Evolutionary conservation across 371 early-diverging fungal species (phyloP).

Genomic region (Mucor velutinosus): DNA sequence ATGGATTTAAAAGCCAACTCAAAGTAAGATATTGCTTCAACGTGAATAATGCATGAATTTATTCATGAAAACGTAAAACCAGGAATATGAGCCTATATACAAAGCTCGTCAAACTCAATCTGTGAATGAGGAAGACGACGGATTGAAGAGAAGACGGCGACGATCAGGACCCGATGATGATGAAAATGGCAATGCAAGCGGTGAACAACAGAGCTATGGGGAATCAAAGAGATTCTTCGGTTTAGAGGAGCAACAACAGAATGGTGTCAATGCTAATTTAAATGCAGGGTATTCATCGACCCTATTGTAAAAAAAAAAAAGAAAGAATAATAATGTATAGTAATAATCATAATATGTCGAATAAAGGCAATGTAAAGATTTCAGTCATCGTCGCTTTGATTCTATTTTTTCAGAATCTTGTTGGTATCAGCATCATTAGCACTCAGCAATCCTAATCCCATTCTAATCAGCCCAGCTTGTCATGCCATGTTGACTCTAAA

Average conservation of each 20-base stretch:
- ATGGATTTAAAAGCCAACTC: slow-evolving; percentile 79
- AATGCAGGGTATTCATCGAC: slow-evolving; percentile 23
- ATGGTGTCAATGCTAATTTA: slow-evolving; percentile 11
- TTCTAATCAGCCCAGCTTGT: not conserved
- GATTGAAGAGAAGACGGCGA: slow-evolving; percentile 52
- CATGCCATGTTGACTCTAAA: not conserved
- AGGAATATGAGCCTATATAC: slow-evolving; percentile 85
- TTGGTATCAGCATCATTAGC: not conserved
- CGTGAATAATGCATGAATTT: not conserved
- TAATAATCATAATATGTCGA: not conserved
- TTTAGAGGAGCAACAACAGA: slow-evolving; percentile 12
- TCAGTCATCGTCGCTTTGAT: not conserved
- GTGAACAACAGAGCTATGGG: not conserved
- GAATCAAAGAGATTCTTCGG: slow-evolving; percentile 20
- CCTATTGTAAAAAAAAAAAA: slow-evolving; percentile 2
- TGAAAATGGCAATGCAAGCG: slow-evolving; percentile 21
- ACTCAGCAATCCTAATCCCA: not conserved
- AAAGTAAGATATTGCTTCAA: slow-evolving; percentile 48
- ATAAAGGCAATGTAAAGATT: not conserved
- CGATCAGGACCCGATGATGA: slow-evolving; percentile 60
- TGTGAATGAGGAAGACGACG: slow-evolving; percentile 25
- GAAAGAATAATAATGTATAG: too few relatives aligned
- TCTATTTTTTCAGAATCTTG: not conserved
- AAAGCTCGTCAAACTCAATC: slow-evolving; percentile 52
- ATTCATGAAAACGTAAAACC: not conserved